Evolutionary conservation across 768 basidiomycete genomes (phyloP), one percentile per base, ranked within the genome.

Genomic region (Psilocybe tampanensis): DNA sequence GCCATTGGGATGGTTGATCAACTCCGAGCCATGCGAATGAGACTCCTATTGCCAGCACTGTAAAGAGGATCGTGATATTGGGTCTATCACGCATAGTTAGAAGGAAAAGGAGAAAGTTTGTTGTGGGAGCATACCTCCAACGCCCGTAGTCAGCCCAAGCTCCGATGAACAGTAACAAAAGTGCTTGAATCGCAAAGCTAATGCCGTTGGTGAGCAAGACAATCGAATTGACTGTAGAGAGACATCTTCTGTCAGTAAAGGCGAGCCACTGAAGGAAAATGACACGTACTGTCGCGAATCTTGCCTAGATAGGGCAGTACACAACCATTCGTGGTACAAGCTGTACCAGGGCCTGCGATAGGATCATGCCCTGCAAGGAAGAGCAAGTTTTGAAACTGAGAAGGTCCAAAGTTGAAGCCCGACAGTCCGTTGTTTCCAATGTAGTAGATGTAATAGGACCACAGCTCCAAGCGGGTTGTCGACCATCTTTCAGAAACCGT

Each of bases 111-210:
- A 18, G n/a, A 17, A 48, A 42, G 17, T 26, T 41, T 15, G 23
- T 21, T 22, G 18, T 52, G 32, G 23, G 24, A 18, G 47, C 49
- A 42, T 41, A 86, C 87, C 87, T 87, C 89, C 89, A 90, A 15
- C 74, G 72, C n/a, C 90, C 90, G 67, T 91, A 92, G 68, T 92
- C 90, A 0, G 89, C 89, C 86, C 89, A 91, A 3, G 88, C 86
- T 3, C 89, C 90, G 24, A 92, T 82, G 12, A 80, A 63, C 21
- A 91, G 70, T 39, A 92, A 72, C 15, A 91, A 64, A 15, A 79
- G 80, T 0, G 89, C 88, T 70, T 92, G 90, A 23, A 92, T 78
- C 0, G 88, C 88, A 64, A 91, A 91, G 58, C 86, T 87, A 43
- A 92, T 84, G 3, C 90, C 90, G 62, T 92, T 92, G 8, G 89